Evolutionary conservation across 208 protist genomes (phyloP), one percentile per base, ranked within the genome.

Genomic region (Strigomonas culicis): DNA sequence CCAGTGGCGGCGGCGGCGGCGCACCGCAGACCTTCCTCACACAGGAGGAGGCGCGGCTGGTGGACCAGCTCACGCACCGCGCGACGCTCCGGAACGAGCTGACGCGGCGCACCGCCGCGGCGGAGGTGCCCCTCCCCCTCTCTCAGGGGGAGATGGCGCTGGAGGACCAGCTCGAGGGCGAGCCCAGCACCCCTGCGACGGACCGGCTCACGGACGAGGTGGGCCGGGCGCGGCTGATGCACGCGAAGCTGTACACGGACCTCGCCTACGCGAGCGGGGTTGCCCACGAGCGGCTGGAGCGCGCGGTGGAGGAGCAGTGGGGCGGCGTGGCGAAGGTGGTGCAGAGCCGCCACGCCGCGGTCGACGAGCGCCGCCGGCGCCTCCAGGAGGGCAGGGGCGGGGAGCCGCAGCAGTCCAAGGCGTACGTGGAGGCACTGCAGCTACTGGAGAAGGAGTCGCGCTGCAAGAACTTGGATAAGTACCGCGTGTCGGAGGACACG

Each of bases 301-400:
- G 79, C 55, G 55, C 78, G 15, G 13, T 88, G n/a, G 60, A 61
- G 31, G 79, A 77, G 34, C 73, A 82, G 32, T 90, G 83, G 83
- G 77, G 77, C 27, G 77, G 75, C 49, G 80, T 93, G 4, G 78
- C 63, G 25, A 84, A 85, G 30, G 77, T 93, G 11, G n/a, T 88
- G 11, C 78, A 79, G 27, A 93, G 83, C 25, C 65, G 79, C 22
- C 75, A 85, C 50, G 75, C 72, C 34, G 41, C 89, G 1, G 73
- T 87, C 50, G 65, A 56, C 22, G 76, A 88, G 41, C 65, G 86
- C 1, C 74, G 77, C 1, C 68, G 79, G 2, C 74, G 79, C 2
- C 66, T 88, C 25, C 68, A 78, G 13, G 39, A 44, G 39, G 39
- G 39, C 39, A 44, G 15, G 19, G 70, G 76, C 31, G 56, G 63